A percentile compares a stretch with the other conserved stretches of the same genome.
These are phyloP conservation scores for Dryas drummondii DNA, from an alignment of 306 rosid genomes.

Conservation along the genomic window DNA sequence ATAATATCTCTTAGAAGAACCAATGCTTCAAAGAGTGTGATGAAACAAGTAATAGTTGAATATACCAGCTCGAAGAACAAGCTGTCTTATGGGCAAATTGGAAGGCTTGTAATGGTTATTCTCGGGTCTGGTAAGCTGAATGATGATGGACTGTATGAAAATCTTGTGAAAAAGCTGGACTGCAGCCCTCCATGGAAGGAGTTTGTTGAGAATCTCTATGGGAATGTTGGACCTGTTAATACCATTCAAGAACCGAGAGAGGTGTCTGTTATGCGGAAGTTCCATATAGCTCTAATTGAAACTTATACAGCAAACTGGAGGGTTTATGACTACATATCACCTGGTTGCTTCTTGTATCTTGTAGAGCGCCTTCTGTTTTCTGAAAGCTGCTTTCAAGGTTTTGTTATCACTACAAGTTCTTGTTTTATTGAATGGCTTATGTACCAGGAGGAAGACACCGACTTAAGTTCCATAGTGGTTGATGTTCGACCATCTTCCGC, in stretches of 20 bases:
- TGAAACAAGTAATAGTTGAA: slow-evolving; percentile 27
- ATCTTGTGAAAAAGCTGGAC: slow-evolving; percentile 14
- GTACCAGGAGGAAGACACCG: slow-evolving; percentile 20
- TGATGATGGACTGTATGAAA: slow-evolving; percentile 15
- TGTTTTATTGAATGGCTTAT: slow-evolving; percentile 57
- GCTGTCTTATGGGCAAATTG: slow-evolving; percentile 45
- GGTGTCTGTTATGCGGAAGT: neutral
- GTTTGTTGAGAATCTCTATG: slow-evolving; percentile 21
- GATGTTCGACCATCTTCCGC: neutral
- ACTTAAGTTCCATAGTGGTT: neutral
- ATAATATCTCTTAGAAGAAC: slow-evolving; percentile 42
- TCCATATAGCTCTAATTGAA: slow-evolving; percentile 34
- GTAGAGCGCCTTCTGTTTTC: slow-evolving; percentile 49
- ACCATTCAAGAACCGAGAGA: neutral
- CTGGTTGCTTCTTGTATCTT: slow-evolving; percentile 57
- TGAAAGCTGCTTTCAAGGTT: slow-evolving; percentile 32
- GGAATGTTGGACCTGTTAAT: neutral
- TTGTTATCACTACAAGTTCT: slow-evolving; percentile 50
- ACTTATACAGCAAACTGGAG: slow-evolving; percentile 39
- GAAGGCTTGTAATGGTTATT: slow-evolving; percentile 42
- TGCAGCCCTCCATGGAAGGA: slow-evolving; percentile 35
- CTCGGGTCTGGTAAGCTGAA: slow-evolving; percentile 38
- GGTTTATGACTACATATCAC: slow-evolving; percentile 37
- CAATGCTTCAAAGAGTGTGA: slow-evolving; percentile 25
- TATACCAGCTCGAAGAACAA: slow-evolving; percentile 5